A percentile compares a stretch with the other conserved stretches of the same genome.
Evolutionary conservation across 352 stramenopile species (phyloP).

Genomic region (Globisporangium iwayamae): DNA sequence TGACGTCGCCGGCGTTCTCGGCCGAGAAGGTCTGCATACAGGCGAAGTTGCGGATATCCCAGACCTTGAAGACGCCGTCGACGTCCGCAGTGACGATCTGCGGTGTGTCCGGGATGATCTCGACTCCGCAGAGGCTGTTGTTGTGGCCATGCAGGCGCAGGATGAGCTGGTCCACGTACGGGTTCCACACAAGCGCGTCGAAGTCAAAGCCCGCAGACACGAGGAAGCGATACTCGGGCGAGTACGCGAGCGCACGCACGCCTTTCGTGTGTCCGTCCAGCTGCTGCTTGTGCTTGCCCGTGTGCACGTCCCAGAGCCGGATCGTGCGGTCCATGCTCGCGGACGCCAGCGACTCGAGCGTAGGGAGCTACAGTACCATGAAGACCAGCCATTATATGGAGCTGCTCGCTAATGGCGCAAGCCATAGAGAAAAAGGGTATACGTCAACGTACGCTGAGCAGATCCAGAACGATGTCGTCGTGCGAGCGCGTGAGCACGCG

Average conservation of each 20-base stretch:
- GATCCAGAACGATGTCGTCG: slow-evolving; percentile 84
- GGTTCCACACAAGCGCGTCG: slow-evolving; percentile 87
- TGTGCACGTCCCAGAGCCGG: slow-evolving; percentile 86
- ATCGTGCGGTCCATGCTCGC: slow-evolving; percentile 89
- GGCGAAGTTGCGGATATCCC: slow-evolving; percentile 88
- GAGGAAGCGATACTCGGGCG: slow-evolving; percentile 82
- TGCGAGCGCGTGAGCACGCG: slow-evolving; percentile 71
- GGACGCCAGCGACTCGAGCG: slow-evolving; percentile 77
- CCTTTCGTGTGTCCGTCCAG: slow-evolving; percentile 84
- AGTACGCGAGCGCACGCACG: slow-evolving; percentile 78
- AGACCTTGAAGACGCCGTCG: slow-evolving; percentile 85
- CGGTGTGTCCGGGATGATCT: slow-evolving; percentile 82
- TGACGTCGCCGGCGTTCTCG: slow-evolving; percentile 67
- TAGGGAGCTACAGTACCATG: slow-evolving; percentile 40
- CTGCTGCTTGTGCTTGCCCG: slow-evolving; percentile 81
- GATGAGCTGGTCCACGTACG: slow-evolving; percentile 88
- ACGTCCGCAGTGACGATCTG: slow-evolving; percentile 87
- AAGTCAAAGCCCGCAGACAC: slow-evolving; percentile 88
- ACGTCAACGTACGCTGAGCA: slow-evolving; percentile 51
- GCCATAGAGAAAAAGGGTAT: background rate
- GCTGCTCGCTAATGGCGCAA: background rate
- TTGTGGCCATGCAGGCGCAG: slow-evolving; percentile 82
- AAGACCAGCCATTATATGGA: background rate
- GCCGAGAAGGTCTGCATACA: slow-evolving; percentile 87
- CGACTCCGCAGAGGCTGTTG: slow-evolving; percentile 80